Base-by-base conservation (phyloP, 2,329 filamentous ascomycete genomes). In the Talaromyces rugulosus region DNA sequence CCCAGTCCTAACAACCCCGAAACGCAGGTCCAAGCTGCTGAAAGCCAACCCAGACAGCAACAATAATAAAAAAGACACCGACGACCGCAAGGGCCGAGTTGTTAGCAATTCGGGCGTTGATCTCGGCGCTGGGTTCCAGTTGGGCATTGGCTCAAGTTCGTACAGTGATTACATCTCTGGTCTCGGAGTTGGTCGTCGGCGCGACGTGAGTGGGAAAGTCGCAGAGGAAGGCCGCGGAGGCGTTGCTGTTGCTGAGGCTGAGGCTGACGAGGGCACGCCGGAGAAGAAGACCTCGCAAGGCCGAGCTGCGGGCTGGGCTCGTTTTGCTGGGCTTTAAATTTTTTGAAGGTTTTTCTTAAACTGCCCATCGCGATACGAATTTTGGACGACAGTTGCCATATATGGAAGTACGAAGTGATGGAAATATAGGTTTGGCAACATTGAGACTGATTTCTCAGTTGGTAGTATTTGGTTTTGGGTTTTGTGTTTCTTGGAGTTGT, bases 201-300 rank as follows among this genome's bases (percentile, higher is more conserved):
- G 62, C 4, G 78, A 81, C 59, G 79, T 81, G 18, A 80, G 78
- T 61, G 79, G 78, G 2, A 80, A 80, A 60, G 67, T 80, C 14
- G 78, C 75, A 0, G 79, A 81, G 62, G 79, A 81, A 70, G 78
- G 79, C 4, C 71, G 78, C 28, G 70, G 74, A 18, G 71, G 72
- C 9, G 31, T 58, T 55, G 60, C 44, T n/a, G 61, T 69, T 63
- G 23, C 63, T 59, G 54, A 23, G 23, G 23, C 63, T 64, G 56
- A 66, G 65, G 16, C 61, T 65, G 57, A 52, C 12, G 56, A 58
- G 42, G 47, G n/a, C 12, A 54, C 64, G 4, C 63, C 55, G 31
- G 59, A 64, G 14, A 66, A 64, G 53, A 60, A 63, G 59, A 33
- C 63, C 23, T 66, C 56, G 1, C 23, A 40, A 7, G 66, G 67